These are phyloP conservation scores for Xerocomellus intermedius DNA, from an alignment of 768 basidiomycete species.

Conservation along the genomic window DNA sequence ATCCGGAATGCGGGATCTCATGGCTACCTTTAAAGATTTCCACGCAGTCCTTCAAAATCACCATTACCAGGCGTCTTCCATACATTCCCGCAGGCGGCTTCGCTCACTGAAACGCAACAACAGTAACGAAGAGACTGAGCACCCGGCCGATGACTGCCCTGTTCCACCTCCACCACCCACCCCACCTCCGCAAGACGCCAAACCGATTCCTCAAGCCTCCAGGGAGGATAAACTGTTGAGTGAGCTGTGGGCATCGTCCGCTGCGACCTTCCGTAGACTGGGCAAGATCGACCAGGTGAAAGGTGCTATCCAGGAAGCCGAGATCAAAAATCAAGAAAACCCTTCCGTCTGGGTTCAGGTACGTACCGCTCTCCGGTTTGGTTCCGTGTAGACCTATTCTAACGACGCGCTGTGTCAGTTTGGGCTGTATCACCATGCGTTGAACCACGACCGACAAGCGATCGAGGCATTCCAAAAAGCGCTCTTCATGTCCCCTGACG, in stretches of 20 bases:
- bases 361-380: slow-evolving; percentile 17
- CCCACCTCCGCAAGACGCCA: slow-evolving; percentile 37
- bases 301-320: slow-evolving; percentile 93
- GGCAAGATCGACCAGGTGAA: slow-evolving; percentile 89
- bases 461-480: slow-evolving; percentile 83
- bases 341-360: slow-evolving; percentile 96
- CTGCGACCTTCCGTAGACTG: slow-evolving; percentile 87
- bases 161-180: slow-evolving; percentile 33
- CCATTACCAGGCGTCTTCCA: slow-evolving; percentile 75
- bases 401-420: slow-evolving; percentile 44
- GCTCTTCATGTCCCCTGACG: slow-evolving; percentile 78
- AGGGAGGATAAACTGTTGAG: slow-evolving; percentile 72
- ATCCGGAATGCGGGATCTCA: slow-evolving; percentile 1
- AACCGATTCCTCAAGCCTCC: slow-evolving; percentile 37
- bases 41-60: slow-evolving; percentile 59
- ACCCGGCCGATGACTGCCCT: slow-evolving; percentile 34
- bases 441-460: slow-evolving; percentile 59
- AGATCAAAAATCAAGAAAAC: slow-evolving; percentile 82
- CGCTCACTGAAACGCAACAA: slow-evolving; percentile 44
- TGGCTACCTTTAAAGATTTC: slow-evolving; percentile 50
- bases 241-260: slow-evolving; percentile 90
- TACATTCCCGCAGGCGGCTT: slow-evolving; percentile 72
- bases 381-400: neutral
- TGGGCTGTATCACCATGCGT: slow-evolving; percentile 67
- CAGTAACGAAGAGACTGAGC: slow-evolving; percentile 34